Base-by-base conservation (phyloP, 2,329 filamentous ascomycete genomes). In the Apiospora hydei region DNA sequence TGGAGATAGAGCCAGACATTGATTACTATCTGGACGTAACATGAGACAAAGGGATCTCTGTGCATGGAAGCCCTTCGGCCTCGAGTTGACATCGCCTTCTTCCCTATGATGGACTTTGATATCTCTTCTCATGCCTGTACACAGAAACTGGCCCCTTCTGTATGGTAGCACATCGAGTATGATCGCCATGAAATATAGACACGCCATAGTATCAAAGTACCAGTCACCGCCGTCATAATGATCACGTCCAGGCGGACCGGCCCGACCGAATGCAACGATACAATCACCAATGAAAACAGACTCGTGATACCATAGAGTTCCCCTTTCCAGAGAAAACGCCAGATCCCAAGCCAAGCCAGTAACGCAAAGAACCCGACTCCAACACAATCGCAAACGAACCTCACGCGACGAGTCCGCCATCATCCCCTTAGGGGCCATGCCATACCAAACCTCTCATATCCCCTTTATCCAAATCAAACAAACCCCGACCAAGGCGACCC, bases 401-500 rank as follows among this genome's bases (percentile, higher is more conserved):
- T 10, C 21, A 49, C 18, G 7, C 53, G 34, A 38, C 5, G 34
- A 38, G 34, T 38, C 18, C 3, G 5, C 7, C 53, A n/a, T 53
- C 3, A 53, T 5, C 3, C n/a, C 30, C 30, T n/a, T 21, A 18
- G 1, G 3, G 24, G 3, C 6, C 57, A 21, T n/a, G 1, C 34
- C 30, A 41, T 38, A 21, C n/a, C 8, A 67, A 2, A 18, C 41
- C 30, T 1, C 3, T 41, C 10, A 1, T 43, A n/a, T 18, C 5
- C 18, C 64, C 66, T 8, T 26, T 46, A 26, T 10, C 30, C 30
- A 18, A 6, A 38, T 41, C 57, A 66, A 66, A 53, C 43, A 30
- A 69, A 69, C 30, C 30, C 67, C 26, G 67, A 41, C 81, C 87
- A 90, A 1, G 87, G 86, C n/a, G 87, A 85, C 10, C 89, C 91